Evolutionary conservation across 768 basidiomycete genomes (phyloP).

Genomic region (Amyloporia xantha): DNA sequence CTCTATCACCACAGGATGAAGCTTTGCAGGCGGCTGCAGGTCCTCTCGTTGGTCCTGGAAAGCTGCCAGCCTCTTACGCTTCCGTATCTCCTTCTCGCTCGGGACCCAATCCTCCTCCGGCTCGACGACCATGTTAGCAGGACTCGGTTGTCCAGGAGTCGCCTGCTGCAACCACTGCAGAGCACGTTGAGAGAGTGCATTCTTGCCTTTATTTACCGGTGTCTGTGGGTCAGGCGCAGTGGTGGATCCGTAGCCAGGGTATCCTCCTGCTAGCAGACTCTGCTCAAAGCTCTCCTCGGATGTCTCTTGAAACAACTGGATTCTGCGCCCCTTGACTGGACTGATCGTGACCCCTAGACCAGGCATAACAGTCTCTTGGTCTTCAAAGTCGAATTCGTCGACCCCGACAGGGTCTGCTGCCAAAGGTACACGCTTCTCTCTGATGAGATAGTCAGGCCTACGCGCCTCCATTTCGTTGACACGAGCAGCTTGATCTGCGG

Average conservation of each 20-base stretch:
- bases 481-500: slow-evolving; percentile 43
- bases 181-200: slow-evolving; percentile 35
- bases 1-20: slow-evolving; percentile 60
- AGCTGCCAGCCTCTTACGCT: slow-evolving; percentile 61
- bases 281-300: slow-evolving; percentile 83
- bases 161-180: slow-evolving; percentile 44
- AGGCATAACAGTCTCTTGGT: slow-evolving; percentile 24
- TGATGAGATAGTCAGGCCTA: slow-evolving; percentile 67
- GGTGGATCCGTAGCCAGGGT: slow-evolving; percentile 53
- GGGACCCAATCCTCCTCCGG: slow-evolving; percentile 12
- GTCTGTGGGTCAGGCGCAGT: slow-evolving; percentile 22
- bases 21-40: slow-evolving; percentile 28
- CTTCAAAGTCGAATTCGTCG: slow-evolving; percentile 28
- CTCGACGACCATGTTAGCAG: slow-evolving; percentile 10
- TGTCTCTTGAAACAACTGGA: slow-evolving; percentile 75
- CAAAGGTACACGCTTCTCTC: slow-evolving; percentile 42
- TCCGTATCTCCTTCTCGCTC: slow-evolving; percentile 55
- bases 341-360: slow-evolving; percentile 59
- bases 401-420: slow-evolving; percentile 33
- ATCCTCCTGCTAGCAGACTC: slow-evolving; percentile 76
- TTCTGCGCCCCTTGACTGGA: slow-evolving; percentile 63
- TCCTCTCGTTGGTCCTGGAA: slow-evolving; percentile 41
- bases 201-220: slow-evolving; percentile 9
- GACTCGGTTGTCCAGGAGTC: slow-evolving; percentile 39
- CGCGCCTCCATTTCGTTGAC: slow-evolving; percentile 52